Conservation (phyloP, 2,329 filamentous ascomycete species). For the Venturia aucupariae region DNA sequence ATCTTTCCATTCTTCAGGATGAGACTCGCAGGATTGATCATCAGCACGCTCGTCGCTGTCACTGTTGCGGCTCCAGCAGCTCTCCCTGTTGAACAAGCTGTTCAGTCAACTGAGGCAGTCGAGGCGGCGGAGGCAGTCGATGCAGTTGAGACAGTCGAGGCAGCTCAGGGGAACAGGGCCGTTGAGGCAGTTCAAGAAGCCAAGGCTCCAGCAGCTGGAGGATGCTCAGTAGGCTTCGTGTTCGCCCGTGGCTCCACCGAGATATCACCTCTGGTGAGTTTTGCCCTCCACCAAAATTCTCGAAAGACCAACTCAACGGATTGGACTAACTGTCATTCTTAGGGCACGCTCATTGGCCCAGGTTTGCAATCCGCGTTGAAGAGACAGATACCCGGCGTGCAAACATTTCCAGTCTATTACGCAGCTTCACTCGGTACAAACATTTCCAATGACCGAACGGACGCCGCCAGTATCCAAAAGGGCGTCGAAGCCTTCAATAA, state of each 20-base stretch:
- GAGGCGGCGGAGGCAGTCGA: neutral
- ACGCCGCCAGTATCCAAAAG: conserved; percentile 7
- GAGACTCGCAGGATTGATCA: conserved; percentile 5
- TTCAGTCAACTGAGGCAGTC: neutral
- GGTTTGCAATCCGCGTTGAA: neutral
- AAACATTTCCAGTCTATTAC: conserved; percentile 4
- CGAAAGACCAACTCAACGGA: too few species aligned
- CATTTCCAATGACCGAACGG: conserved; percentile 8
- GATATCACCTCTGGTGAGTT: conserved; percentile 7
- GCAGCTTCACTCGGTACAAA: conserved; percentile 9
- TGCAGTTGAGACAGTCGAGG: neutral
- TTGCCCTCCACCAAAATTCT: too few species aligned
- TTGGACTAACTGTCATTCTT: too few species aligned
- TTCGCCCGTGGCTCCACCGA: conserved; percentile 14
- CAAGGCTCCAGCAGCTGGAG: neutral
- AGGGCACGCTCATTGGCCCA: conserved; percentile 13
- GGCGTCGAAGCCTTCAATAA: conserved; percentile 12
- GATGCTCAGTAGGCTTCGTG: conserved; percentile 2
- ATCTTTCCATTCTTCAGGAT: neutral
- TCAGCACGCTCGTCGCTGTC: neutral
- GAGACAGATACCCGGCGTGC: neutral
- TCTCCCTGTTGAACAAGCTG: neutral
- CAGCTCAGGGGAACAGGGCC: neutral
- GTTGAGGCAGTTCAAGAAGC: neutral
- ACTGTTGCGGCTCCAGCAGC: conserved; percentile 1